Evolutionary conservation across 257 asterid species (phyloP).

Genomic region (Apocynum venetum): DNA sequence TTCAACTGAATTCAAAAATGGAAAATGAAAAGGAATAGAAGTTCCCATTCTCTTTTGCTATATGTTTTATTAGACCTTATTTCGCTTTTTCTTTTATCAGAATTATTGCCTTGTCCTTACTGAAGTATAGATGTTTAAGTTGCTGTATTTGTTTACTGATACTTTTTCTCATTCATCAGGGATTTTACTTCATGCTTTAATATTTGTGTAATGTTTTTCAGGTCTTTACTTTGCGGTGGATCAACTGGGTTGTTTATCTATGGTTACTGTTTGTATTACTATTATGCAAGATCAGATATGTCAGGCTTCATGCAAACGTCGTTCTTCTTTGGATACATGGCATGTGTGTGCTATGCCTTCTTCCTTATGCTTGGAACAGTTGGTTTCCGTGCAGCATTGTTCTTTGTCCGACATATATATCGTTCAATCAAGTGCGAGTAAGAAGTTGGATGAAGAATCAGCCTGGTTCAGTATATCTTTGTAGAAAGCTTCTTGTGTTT

Average conservation of each 20-base stretch:
- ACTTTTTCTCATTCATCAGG: background rate
- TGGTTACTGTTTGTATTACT: conserved; percentile 44
- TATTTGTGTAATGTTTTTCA: conserved; percentile 5
- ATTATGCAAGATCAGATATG: conserved; percentile 44
- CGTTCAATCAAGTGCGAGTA: conserved; percentile 72
- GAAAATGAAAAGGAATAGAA: background rate
- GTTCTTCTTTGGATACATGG: conserved; percentile 76
- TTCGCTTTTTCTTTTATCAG: background rate
- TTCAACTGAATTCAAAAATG: background rate
- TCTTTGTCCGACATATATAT: conserved; percentile 82
- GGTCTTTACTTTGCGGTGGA: conserved; percentile 47
- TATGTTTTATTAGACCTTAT: background rate
- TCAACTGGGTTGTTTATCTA: conserved; percentile 44
- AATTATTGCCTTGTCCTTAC: background rate
- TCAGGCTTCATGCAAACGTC: conserved; percentile 41
- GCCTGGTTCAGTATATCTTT: conserved; percentile 11
- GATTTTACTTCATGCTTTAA: background rate
- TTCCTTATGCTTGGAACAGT: conserved; percentile 88
- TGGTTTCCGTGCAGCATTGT: conserved; percentile 83
- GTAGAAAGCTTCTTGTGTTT: background rate
- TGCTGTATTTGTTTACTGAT: background rate
- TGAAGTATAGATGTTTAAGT: background rate
- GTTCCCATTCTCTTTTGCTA: background rate
- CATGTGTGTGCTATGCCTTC: conserved; percentile 74
- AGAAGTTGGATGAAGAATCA: conserved; percentile 9